Conservation (phyloP, 768 basidiomycete species). For the Hericium rajendrae region DNA sequence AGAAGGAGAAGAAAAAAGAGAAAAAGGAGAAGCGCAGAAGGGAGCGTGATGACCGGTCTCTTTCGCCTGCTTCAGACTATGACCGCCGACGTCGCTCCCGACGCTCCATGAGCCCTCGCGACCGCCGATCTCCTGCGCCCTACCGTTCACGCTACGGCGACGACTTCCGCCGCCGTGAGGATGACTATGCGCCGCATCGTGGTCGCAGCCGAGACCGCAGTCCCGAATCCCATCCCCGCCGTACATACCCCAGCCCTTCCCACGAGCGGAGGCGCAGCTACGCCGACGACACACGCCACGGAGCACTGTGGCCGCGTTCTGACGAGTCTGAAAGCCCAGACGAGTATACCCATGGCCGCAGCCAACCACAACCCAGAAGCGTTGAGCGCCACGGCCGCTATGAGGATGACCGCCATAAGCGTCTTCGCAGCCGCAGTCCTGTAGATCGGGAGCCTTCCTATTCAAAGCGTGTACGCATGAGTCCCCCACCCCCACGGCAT, state of each 20-base stretch:
- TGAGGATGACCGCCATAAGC: constrained; percentile 28
- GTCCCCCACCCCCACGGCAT: constrained; percentile 26
- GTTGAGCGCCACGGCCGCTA: constrained; percentile 16
- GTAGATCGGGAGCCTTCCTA: constrained; percentile 20
- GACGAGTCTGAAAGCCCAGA: constrained; percentile 42
- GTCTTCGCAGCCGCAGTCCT: constrained; percentile 29
- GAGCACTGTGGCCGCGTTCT: constrained; percentile 36
- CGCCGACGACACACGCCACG: constrained; percentile 21
- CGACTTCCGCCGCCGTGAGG: constrained; percentile 4
- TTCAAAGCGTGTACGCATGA: constrained; percentile 43
- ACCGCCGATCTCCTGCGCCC: constrained; percentile 42
- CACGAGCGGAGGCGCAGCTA: constrained; percentile 11
- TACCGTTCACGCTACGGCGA: constrained; percentile 23
- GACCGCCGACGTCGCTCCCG: constrained; percentile 24
- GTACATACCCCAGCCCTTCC: constrained; percentile 13
- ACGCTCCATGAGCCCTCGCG: constrained; percentile 35
- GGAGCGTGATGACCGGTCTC: constrained; percentile 16
- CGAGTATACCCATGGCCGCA: constrained; percentile 18
- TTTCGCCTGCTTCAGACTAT: constrained; percentile 20
- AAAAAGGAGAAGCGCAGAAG: constrained; percentile 27
- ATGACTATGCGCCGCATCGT: constrained; percentile 20
- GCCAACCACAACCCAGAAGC: constrained; percentile 20
- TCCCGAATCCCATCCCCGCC: constrained; percentile 5
- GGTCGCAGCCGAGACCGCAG: constrained; percentile 16
- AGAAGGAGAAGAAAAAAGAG: constrained; percentile 55